Conservation (phyloP, 148 eudicot genomes). For the Fagopyrum homotropicum region DNA sequence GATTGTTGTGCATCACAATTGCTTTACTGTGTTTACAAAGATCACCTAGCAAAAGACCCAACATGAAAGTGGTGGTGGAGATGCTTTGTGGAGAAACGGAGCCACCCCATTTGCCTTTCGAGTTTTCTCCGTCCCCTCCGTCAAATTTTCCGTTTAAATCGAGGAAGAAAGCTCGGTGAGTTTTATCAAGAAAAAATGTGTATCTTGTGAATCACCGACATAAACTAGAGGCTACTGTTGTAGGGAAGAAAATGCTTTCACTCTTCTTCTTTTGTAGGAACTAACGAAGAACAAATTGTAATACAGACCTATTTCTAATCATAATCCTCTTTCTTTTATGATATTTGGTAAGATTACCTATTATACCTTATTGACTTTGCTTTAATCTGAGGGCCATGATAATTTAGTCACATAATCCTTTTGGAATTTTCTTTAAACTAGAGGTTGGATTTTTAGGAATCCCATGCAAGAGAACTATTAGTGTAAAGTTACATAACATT, state of each 20-base stretch:
- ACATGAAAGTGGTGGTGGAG: constrained; percentile 71
- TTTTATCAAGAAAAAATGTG: too few relatives aligned
- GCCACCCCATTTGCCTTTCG: constrained; percentile 84
- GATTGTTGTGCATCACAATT: constrained; percentile 69
- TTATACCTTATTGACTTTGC: constrained; percentile 9
- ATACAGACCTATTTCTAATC: constrained; percentile 20
- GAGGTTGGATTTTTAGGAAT: constrained; percentile 41
- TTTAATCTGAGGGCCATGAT: constrained; percentile 34
- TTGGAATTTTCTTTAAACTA: constrained; percentile 17
- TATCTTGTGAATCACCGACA: background rate
- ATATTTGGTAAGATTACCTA: background rate
- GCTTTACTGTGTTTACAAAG: constrained; percentile 84
- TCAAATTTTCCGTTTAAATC: constrained; percentile 71
- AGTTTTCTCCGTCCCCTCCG: constrained; percentile 96
- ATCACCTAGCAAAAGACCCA: constrained; percentile 62
- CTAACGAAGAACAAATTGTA: constrained; percentile 16
- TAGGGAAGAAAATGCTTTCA: constrained; percentile 19
- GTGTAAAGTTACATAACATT: constrained; percentile 23
- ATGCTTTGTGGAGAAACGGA: constrained; percentile 76
- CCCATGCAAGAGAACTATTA: constrained; percentile 36
- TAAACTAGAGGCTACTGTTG: constrained; percentile 23
- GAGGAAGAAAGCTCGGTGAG: constrained; percentile 74
- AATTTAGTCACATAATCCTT: constrained; percentile 17
- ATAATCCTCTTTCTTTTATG: constrained; percentile 12
- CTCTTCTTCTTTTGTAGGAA: constrained; percentile 26